Base-by-base conservation (phyloP, 805 yeast genomes). In the Candida coleopterorum region DNA sequence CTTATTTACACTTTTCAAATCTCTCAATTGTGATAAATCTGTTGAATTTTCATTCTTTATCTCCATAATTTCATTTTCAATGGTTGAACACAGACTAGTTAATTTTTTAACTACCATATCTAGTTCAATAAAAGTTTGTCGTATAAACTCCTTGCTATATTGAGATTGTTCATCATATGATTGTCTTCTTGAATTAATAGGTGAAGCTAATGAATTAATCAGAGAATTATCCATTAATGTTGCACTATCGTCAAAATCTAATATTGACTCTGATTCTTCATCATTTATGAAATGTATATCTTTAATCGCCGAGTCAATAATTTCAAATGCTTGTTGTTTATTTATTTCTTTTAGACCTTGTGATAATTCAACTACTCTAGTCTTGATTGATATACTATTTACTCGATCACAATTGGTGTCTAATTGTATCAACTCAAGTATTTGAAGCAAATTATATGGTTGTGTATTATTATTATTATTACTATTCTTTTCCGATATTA, bases 241-340 rank as follows among this genome's bases (percentile, higher is more conserved):
- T n/a, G n/a, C n/a, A n/a, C n/a, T n/a, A n/a, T n/a, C n/a, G n/a
- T n/a, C n/a, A n/a, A n/a, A n/a, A n/a, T n/a, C n/a, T n/a, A n/a
- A n/a, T n/a, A n/a, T n/a, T n/a, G n/a, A n/a, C n/a, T n/a, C n/a
- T n/a, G n/a, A n/a, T n/a, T n/a, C n/a, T n/a, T n/a, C n/a, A n/a
- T n/a, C n/a, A n/a, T n/a, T n/a, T n/a, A n/a, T n/a, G n/a, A n/a
- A n/a, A n/a, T n/a, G n/a, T n/a, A 16, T n/a, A 46, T 55, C 17
- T 42, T 40, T 21, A 55, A 46, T 2, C 42, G 28, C 22, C 39
- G 31, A 23, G 28, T 38, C 12, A 16, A 49, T 23, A 6, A 50
- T 36, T 10, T 39, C 40, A 18, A 42, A 40, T 42, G 48, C 44
- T 20, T 47, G 47, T 8, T 24, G 22, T 32, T 40, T 40, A 15